A percentile compares a stretch with the other conserved stretches of the same genome.
phyloP scores from a whole-genome alignment of 345 rosid genomes.

The Brassica incana region DNA sequence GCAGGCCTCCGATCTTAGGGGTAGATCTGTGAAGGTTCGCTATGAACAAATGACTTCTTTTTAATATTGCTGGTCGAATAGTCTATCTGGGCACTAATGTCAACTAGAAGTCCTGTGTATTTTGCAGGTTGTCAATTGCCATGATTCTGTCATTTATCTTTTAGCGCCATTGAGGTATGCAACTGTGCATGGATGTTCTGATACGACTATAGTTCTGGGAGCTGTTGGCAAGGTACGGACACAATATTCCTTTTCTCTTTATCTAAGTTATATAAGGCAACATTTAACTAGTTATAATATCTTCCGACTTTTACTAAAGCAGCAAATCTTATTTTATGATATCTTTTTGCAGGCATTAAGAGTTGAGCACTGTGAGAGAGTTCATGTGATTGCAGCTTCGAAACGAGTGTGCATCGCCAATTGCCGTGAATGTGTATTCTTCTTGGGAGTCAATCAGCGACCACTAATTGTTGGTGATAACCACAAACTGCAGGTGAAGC shows the following conservation, averaged over 20 bases:
- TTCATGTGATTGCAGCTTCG: constrained; percentile 87
- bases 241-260: constrained; percentile 6
- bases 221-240: constrained; percentile 94
- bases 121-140: constrained; percentile 91
- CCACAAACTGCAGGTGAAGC: constrained; percentile 88
- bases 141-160: constrained; percentile 90
- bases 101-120: constrained; percentile 17
- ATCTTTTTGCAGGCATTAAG: constrained; percentile 69
- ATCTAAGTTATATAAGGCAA: neutral
- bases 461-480: constrained; percentile 97
- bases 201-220: constrained; percentile 92
- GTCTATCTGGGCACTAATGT: constrained; percentile 7
- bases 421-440: constrained; percentile 96
- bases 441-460: constrained; percentile 95
- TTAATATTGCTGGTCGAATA: neutral
- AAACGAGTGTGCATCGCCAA: constrained; percentile 92
- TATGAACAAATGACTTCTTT: constrained; percentile 2
- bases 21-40: constrained; percentile 89
- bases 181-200: constrained; percentile 95
- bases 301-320: constrained; percentile 6
- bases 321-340: constrained; percentile 9
- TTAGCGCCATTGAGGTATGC: constrained; percentile 91
- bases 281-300: neutral
- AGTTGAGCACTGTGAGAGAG: constrained; percentile 98
- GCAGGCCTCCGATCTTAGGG: constrained; percentile 87